A percentile compares a stretch with the other conserved stretches of the same genome.
Conservation (phyloP, 2,329 filamentous ascomycete species). For the Dendrostoma leiphaemia region DNA sequence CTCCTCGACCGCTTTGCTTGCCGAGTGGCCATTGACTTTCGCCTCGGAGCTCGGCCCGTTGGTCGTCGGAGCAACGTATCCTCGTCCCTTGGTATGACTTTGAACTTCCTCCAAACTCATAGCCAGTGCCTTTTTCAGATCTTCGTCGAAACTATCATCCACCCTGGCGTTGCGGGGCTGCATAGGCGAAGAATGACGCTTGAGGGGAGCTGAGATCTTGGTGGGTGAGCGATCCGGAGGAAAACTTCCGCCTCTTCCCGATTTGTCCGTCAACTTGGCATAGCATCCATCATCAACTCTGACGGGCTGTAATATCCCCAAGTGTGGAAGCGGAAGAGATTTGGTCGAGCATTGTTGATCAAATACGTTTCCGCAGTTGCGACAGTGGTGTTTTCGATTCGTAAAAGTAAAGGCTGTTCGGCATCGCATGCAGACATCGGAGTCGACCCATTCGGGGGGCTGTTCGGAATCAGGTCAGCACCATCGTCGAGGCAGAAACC, state of each 20-base stretch:
- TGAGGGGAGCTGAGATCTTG: constrained; percentile 47
- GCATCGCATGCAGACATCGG: constrained; percentile 98
- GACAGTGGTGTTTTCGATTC: constrained; percentile 96
- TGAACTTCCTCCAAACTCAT: constrained; percentile 97
- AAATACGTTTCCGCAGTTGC: constrained; percentile 97
- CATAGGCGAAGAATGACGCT: constrained; percentile 68
- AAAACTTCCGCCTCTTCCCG: constrained; percentile 36
- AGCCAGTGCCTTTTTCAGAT: constrained; percentile 86
- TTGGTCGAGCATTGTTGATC: constrained; percentile 94
- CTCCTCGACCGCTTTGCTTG: constrained; percentile 57
- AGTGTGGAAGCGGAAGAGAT: constrained; percentile 80
- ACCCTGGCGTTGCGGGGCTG: constrained; percentile 86
- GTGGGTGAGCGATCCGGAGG: constrained; percentile 43
- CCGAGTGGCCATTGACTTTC: constrained; percentile 35
- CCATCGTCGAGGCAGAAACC: constrained; percentile 32
- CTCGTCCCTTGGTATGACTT: constrained; percentile 57
- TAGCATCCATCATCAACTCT: constrained; percentile 97
- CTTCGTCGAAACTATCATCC: constrained; percentile 90
- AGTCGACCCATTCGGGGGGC: constrained; percentile 97
- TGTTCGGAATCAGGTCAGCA: constrained; percentile 34
- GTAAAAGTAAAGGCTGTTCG: constrained; percentile 95
- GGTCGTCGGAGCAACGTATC: constrained; percentile 63
- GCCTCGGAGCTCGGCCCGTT: constrained; percentile 31
- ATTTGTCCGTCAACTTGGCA: constrained; percentile 79
- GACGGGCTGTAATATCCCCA: constrained; percentile 88